Evolutionary conservation across 192 early-diverging fungal genomes (phyloP).

Genomic region (Podila clonocystis): DNA sequence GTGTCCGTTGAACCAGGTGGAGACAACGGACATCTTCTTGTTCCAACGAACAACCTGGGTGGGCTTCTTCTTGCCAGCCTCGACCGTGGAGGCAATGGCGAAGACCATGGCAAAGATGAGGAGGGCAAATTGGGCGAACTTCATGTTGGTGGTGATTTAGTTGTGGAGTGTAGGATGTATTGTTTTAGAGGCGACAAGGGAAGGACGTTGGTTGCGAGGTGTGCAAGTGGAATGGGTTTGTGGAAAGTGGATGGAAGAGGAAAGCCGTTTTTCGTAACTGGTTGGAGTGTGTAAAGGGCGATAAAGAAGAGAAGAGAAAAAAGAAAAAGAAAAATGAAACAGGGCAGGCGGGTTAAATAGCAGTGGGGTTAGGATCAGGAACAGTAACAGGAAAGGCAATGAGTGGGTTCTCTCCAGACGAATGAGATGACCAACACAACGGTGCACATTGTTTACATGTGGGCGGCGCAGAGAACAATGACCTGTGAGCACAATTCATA

Average conservation of each 20-base stretch:
- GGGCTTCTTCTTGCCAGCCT: conserved; percentile 14
- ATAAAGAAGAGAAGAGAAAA: conserved; percentile 27
- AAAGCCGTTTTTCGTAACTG: conserved; percentile 31
- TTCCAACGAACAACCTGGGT: conserved; percentile 19
- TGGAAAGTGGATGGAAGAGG: conserved; percentile 7
- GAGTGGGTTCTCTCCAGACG: too few species aligned
- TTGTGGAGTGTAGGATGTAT: not conserved
- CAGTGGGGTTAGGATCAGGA: not conserved
- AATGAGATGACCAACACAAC: too few species aligned
- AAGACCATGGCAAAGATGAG: conserved; percentile 31
- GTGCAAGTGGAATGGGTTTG: conserved; percentile 25
- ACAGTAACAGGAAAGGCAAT: not conserved
- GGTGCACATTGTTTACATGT: too few species aligned
- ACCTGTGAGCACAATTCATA: too few species aligned
- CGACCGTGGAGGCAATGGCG: conserved; percentile 29
- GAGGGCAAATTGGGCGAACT: conserved; percentile 31
- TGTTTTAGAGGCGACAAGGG: not conserved
- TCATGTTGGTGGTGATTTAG: conserved; percentile 23
- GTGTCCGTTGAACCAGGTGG: conserved; percentile 47
- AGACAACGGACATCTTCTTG: conserved; percentile 16
- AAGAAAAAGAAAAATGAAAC: not conserved
- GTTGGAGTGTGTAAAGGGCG: conserved; percentile 14
- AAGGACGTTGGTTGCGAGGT: not conserved
- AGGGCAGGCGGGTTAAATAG: not conserved
- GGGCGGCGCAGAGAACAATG: too few species aligned